Conservation (phyloP, 768 basidiomycete species). For the Leccinum sublutescens region DNA sequence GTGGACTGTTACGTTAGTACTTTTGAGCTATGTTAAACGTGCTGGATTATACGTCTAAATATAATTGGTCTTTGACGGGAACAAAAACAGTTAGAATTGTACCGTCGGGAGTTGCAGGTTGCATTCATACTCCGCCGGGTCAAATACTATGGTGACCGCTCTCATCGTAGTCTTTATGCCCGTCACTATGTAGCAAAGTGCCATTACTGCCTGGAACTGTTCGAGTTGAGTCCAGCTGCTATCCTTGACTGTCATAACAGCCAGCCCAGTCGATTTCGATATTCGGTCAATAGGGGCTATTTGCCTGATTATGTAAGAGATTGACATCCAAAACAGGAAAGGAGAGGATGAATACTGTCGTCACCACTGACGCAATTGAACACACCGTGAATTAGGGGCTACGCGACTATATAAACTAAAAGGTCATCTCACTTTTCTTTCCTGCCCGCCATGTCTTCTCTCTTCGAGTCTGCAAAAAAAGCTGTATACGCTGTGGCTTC, state of each 20-base stretch:
- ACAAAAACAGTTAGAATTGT: not conserved
- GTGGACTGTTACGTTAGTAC: slow-evolving; percentile 14
- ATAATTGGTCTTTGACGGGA: not conserved
- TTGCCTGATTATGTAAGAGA: not conserved
- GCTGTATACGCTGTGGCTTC: slow-evolving; percentile 5
- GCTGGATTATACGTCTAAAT: slow-evolving; percentile 18
- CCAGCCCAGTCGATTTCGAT: not conserved
- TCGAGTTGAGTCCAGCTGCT: too few relatives aligned
- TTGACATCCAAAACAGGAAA: not conserved
- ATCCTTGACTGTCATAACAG: too few relatives aligned
- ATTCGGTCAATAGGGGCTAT: not conserved
- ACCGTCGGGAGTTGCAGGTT: not conserved
- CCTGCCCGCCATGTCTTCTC: slow-evolving; percentile 12
- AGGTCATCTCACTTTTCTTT: not conserved
- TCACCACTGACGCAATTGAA: slow-evolving; percentile 25
- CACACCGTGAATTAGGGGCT: slow-evolving; percentile 9
- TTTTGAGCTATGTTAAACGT: not conserved
- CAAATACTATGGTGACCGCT: too few relatives aligned
- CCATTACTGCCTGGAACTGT: too few relatives aligned
- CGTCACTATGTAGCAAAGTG: too few relatives aligned
- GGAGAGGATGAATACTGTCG: not conserved
- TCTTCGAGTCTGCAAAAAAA: slow-evolving; percentile 16
- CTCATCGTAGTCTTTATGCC: too few relatives aligned
- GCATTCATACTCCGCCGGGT: not conserved
- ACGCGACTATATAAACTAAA: not conserved